A percentile compares a stretch with the other conserved stretches of the same genome.
Evolutionary conservation across 495 filamentous ascomycete species (phyloP).

Genomic region (Penicillium fimorum): DNA sequence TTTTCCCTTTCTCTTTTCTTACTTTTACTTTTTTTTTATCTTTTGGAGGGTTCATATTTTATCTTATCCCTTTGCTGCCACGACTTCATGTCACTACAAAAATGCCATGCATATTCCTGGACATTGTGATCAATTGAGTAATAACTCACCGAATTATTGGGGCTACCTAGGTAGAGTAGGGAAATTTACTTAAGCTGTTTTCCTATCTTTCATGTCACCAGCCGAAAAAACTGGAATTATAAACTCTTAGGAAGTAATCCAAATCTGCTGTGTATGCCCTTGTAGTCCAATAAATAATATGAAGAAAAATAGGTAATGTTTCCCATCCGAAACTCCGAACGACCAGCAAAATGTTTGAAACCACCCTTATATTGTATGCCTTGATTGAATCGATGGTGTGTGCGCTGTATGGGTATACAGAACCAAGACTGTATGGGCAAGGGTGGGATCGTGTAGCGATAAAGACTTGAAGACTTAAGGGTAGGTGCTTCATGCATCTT

Average conservation of each 20-base stretch:
- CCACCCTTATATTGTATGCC: slow-evolving; percentile 1
- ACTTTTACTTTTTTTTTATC: slow-evolving; percentile 1
- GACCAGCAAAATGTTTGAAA: slow-evolving; percentile 14
- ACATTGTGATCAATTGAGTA: slow-evolving; percentile 21
- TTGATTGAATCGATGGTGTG: neutral
- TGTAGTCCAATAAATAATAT: slow-evolving; percentile 16
- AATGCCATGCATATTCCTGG: slow-evolving; percentile 26
- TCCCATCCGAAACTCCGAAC: slow-evolving; percentile 27
- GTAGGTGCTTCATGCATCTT: slow-evolving; percentile 34
- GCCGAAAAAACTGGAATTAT: neutral
- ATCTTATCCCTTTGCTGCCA: slow-evolving; percentile 14
- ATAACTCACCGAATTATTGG: slow-evolving; percentile 6
- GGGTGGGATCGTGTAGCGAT: slow-evolving; percentile 7
- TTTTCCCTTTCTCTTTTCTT: slow-evolving; percentile 20
- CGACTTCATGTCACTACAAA: slow-evolving; percentile 25
- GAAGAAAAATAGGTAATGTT: slow-evolving; percentile 24
- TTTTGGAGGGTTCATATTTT: neutral
- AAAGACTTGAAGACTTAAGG: neutral
- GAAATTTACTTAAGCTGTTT: neutral
- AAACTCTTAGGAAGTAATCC: slow-evolving; percentile 9
- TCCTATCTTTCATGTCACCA: slow-evolving; percentile 1
- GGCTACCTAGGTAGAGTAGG: neutral
- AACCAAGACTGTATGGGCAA: slow-evolving; percentile 11
- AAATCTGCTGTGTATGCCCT: slow-evolving; percentile 14
- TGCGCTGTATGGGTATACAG: slow-evolving; percentile 17